phyloP scores from a whole-genome alignment of 331 rosid species.

The Cydonia oblonga region DNA sequence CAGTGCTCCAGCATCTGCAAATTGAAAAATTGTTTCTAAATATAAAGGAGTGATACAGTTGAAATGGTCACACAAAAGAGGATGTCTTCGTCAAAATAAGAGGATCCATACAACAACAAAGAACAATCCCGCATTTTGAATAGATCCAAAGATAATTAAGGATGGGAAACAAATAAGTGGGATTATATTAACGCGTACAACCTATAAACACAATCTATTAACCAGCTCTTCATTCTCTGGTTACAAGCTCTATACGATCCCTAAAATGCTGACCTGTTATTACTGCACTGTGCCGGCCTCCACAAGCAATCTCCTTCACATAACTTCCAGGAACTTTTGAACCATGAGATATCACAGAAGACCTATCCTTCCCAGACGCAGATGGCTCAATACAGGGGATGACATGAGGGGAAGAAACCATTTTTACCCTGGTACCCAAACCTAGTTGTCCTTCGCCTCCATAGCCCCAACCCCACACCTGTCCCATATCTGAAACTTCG shows the following conservation, averaged over 20 bases:
- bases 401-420: conserved; percentile 74
- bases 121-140: neutral
- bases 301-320: conserved; percentile 76
- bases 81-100: neutral
- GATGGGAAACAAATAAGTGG: neutral
- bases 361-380: conserved; percentile 43
- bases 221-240: neutral
- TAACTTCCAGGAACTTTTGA: conserved; percentile 49
- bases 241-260: neutral
- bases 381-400: conserved; percentile 59
- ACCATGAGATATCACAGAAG: conserved; percentile 26
- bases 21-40: neutral
- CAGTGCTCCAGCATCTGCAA: conserved; percentile 58
- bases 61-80: neutral
- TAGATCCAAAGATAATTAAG: neutral
- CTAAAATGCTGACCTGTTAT: conserved; percentile 52
- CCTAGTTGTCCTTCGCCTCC: conserved; percentile 99
- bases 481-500: conserved; percentile 95
- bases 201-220: neutral
- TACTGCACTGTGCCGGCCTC: conserved; percentile 88
- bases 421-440: conserved; percentile 81
- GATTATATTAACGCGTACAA: neutral
- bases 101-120: neutral
- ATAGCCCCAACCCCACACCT: conserved; percentile 99
- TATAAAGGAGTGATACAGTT: neutral